A percentile compares a stretch with the other conserved stretches of the same genome.
Conservation (phyloP, 2,329 filamentous ascomycete species). For the Aureobasidium musti region DNA sequence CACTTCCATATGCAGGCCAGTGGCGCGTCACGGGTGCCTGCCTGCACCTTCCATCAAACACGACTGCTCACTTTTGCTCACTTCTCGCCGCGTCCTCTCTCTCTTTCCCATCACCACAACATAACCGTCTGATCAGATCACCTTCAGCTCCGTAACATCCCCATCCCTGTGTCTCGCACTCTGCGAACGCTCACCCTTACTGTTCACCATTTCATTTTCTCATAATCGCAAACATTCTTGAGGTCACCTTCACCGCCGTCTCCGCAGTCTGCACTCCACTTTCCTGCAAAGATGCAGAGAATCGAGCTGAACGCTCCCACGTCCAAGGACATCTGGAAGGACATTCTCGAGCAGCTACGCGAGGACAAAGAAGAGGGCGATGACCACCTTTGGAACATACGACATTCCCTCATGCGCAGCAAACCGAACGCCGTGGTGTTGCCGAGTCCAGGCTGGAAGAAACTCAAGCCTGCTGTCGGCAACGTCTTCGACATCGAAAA, state of each 20-base stretch:
- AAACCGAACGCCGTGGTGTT: background rate
- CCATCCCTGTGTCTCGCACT: too few relatives aligned
- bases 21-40: background rate
- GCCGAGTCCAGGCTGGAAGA: background rate
- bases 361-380: background rate
- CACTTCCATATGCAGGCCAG: background rate
- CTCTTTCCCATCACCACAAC: too few relatives aligned
- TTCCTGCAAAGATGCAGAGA: background rate
- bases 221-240: background rate
- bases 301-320: background rate
- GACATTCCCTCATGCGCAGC: slow-evolving; percentile 1
- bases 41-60: background rate
- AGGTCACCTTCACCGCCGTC: background rate
- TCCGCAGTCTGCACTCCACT: background rate
- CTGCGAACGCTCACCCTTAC: too few relatives aligned
- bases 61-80: background rate
- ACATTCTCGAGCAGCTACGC: background rate
- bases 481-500: background rate
- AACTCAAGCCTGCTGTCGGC: background rate
- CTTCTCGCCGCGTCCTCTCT: background rate
- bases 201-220: background rate
- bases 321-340: background rate
- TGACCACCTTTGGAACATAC: background rate
- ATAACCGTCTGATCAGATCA: too few relatives aligned
- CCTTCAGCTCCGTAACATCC: too few relatives aligned